Conservation (phyloP, 2,329 filamentous ascomycete species). For the Exophiala mesophila region DNA sequence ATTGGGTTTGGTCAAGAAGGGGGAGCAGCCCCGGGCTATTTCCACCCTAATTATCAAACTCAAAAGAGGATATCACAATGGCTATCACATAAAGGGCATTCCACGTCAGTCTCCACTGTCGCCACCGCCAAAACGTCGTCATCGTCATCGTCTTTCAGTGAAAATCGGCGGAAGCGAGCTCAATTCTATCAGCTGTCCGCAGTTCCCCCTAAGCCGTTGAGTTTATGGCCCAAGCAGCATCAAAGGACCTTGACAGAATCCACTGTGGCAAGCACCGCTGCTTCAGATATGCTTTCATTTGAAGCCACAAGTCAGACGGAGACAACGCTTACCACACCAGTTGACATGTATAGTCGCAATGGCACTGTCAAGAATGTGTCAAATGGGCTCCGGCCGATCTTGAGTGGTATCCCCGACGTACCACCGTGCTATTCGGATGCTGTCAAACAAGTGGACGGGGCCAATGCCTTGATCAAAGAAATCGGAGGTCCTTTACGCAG, state of each 20-base stretch:
- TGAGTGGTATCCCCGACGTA: conserved; percentile 17
- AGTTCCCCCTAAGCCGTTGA: conserved; percentile 17
- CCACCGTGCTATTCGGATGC: conserved; percentile 14
- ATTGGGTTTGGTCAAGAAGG: conserved; percentile 3
- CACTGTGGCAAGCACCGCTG: conserved; percentile 23
- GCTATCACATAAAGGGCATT: conserved; percentile 19
- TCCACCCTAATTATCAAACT: conserved; percentile 20
- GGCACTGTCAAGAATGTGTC: conserved; percentile 16
- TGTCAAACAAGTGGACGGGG: conserved; percentile 9
- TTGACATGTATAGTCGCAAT: conserved; percentile 19
- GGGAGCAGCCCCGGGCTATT: conserved; percentile 10
- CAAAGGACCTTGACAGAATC: conserved; percentile 24
- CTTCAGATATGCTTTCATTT: conserved; percentile 21
- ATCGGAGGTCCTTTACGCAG: conserved; percentile 22
- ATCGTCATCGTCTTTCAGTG: conserved; percentile 23
- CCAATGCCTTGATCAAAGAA: conserved; percentile 18
- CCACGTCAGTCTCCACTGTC: conserved; percentile 20
- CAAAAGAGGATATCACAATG: conserved; percentile 25
- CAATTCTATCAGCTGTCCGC: conserved; percentile 25
- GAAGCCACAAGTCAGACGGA: conserved; percentile 20
- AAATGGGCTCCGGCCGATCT: conserved; percentile 17
- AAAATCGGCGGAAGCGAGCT: conserved; percentile 24
- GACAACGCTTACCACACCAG: conserved; percentile 17
- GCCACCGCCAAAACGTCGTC: conserved; percentile 21
- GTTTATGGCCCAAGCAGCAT: conserved; percentile 14